Conservation (phyloP, 805 yeast species). For the Lipomyces yamanashiensis region DNA sequence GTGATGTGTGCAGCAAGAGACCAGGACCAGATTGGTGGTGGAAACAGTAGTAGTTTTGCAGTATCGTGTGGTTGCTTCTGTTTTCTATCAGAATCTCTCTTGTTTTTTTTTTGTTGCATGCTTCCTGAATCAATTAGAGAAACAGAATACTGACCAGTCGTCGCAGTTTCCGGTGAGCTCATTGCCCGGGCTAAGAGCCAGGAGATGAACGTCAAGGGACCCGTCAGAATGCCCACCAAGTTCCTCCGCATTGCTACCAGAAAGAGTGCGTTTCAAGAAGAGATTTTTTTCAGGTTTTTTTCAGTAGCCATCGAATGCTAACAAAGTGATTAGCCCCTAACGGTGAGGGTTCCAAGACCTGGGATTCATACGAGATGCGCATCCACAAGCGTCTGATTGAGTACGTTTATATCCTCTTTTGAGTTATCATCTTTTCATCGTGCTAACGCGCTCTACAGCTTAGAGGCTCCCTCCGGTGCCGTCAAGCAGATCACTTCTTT, state of each 20-base stretch:
- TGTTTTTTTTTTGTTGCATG: background rate
- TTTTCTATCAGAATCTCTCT: background rate
- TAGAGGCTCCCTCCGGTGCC: conserved; percentile 91
- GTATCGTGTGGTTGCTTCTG: too few relatives aligned
- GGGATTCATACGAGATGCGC: conserved; percentile 99
- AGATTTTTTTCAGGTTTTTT: background rate
- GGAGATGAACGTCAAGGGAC: conserved; percentile 93
- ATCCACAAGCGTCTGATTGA: conserved; percentile 99
- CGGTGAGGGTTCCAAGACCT: conserved; percentile 99
- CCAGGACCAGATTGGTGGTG: background rate
- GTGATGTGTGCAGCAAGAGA: background rate
- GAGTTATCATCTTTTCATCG: background rate
- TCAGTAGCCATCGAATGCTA: background rate
- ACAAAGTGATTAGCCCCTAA: conserved; percentile 66
- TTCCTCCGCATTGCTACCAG: conserved; percentile 97
- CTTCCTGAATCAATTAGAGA: background rate
- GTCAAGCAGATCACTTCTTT: conserved; percentile 96
- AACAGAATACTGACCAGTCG: background rate
- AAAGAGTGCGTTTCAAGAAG: conserved; percentile 58
- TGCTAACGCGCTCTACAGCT: conserved; percentile 43
- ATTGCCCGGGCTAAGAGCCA: conserved; percentile 82
- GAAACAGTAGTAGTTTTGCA: too few relatives aligned
- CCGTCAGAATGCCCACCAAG: conserved; percentile 99
- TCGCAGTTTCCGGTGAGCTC: conserved; percentile 80
- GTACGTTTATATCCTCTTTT: conserved; percentile 29